Evolutionary conservation across 1,284 basidiomycete genomes (phyloP).

Genomic region (Rhodotorula sp.): DNA sequence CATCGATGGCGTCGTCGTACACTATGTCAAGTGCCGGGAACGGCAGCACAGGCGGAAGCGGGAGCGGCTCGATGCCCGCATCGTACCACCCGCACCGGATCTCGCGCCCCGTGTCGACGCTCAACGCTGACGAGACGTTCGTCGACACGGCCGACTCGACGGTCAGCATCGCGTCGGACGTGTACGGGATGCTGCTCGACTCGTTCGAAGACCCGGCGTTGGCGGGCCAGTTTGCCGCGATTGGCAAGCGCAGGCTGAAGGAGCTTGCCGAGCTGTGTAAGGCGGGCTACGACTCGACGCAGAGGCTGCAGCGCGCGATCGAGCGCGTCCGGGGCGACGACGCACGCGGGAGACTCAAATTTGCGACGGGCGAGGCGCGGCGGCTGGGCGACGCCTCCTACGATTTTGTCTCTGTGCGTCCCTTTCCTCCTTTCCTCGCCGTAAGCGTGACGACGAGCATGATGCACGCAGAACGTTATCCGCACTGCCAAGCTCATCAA

Average conservation of each 20-base stretch:
- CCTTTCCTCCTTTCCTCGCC: constrained; percentile 48
- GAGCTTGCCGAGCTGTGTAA: constrained; percentile 39
- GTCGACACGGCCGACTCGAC: constrained; percentile 56
- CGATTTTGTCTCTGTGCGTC: constrained; percentile 50
- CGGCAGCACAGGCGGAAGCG: background rate
- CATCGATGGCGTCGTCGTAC: background rate
- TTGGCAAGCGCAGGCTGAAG: constrained; percentile 27
- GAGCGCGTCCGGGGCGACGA: constrained; percentile 45
- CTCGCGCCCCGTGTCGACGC: constrained; percentile 46
- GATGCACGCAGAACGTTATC: constrained; percentile 52
- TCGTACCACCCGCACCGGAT: constrained; percentile 23
- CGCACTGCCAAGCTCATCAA: constrained; percentile 54
- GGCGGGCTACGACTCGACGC: constrained; percentile 35
- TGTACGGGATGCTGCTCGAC: constrained; percentile 56
- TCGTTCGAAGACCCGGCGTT: constrained; percentile 50
- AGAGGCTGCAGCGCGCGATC: constrained; percentile 22
- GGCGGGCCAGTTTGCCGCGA: constrained; percentile 7
- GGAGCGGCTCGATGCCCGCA: background rate
- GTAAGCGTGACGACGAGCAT: background rate
- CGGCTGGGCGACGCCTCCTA: constrained; percentile 44
- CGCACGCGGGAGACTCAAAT: constrained; percentile 31
- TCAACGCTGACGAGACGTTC: constrained; percentile 54
- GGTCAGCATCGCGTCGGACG: constrained; percentile 54
- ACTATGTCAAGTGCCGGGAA: background rate
- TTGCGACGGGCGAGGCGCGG: constrained; percentile 28